A percentile compares a stretch with the other conserved stretches of the same genome.
phyloP scores from a whole-genome alignment of 1,284 basidiomycete species.

The Pseudozyma sp. region DNA sequence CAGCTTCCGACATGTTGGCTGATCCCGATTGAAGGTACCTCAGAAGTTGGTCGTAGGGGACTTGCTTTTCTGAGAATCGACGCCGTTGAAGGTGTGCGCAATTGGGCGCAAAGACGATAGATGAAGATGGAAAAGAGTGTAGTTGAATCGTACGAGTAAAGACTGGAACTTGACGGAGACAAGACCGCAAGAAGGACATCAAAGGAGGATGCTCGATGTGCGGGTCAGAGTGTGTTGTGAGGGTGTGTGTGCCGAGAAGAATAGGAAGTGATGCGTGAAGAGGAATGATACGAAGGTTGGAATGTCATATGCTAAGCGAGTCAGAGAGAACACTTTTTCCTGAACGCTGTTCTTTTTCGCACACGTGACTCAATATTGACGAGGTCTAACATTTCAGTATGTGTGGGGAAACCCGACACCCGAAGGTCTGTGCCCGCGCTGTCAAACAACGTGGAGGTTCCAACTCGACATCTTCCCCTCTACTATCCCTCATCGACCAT shows the following conservation, averaged over 20 bases:
- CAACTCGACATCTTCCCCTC: constrained; percentile 1
- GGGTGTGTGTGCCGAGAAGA: not conserved
- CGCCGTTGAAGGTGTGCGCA: constrained; percentile 7
- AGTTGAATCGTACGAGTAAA: constrained; percentile 1
- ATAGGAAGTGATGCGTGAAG: not conserved
- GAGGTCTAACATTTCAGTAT: constrained; percentile 3
- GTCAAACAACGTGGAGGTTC: constrained; percentile 3
- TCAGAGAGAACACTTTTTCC: constrained; percentile 1
- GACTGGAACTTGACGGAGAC: constrained; percentile 7
- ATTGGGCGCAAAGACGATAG: not conserved
- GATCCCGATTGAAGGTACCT: constrained; percentile 23
- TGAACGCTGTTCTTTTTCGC: not conserved
- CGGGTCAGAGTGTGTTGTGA: not conserved
- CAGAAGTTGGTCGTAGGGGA: constrained; percentile 25
- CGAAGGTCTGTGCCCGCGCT: constrained; percentile 19
- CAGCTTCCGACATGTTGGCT: constrained; percentile 25
- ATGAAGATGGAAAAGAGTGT: constrained; percentile 11
- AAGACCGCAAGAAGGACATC: constrained; percentile 38
- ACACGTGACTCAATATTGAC: constrained; percentile 5
- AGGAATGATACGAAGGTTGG: not conserved
- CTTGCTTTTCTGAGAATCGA: constrained; percentile 26
- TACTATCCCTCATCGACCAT: not conserved
- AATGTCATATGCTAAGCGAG: constrained; percentile 1
- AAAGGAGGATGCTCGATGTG: not conserved
- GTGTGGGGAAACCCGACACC: not conserved